These are phyloP conservation scores for Arthroderma sp. DNA, from an alignment of 2,329 filamentous ascomycete species.

Conservation along the genomic window DNA sequence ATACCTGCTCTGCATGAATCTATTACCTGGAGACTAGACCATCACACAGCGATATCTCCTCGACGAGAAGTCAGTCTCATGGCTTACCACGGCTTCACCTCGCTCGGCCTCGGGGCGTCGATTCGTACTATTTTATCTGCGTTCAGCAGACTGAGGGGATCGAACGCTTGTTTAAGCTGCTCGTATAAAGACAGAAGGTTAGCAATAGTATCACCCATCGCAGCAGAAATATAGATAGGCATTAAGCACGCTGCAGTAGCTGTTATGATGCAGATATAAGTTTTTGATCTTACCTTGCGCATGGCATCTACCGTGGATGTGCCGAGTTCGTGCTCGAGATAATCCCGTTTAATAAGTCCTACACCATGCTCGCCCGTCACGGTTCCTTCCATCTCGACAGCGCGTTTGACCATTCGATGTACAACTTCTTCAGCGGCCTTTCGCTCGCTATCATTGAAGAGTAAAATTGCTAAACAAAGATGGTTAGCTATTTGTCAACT, in stretches of 20 bases:
- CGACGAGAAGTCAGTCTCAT: background rate
- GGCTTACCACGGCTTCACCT: slow-evolving; percentile 35
- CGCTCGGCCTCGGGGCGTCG: slow-evolving; percentile 36
- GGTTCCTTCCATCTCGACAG: slow-evolving; percentile 57
- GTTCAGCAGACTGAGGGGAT: slow-evolving; percentile 53
- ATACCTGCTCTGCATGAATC: too few relatives aligned
- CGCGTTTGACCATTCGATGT: slow-evolving; percentile 56
- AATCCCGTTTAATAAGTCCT: slow-evolving; percentile 56
- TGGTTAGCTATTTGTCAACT: slow-evolving; percentile 3
- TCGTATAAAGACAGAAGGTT: slow-evolving; percentile 7
- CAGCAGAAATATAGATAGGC: slow-evolving; percentile 1
- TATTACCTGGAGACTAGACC: too few relatives aligned
- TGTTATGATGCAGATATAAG: background rate
- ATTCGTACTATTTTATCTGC: slow-evolving; percentile 53
- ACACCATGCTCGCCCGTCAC: slow-evolving; percentile 62
- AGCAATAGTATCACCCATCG: slow-evolving; percentile 6
- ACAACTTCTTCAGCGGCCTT: slow-evolving; percentile 46
- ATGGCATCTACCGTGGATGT: slow-evolving; percentile 49
- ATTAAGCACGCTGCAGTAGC: too few relatives aligned
- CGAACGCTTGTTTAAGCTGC: slow-evolving; percentile 50
- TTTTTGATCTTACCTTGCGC: slow-evolving; percentile 40
- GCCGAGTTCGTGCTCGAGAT: slow-evolving; percentile 49
- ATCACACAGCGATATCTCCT: too few relatives aligned
- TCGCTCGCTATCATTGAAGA: slow-evolving; percentile 47
- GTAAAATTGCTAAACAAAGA: slow-evolving; percentile 40